Percentiles rank a stretch among this genome's conserved stretches.
Conservation (phyloP, 2,329 filamentous ascomycete genomes). For the Westerdykella aurantiaca region DNA sequence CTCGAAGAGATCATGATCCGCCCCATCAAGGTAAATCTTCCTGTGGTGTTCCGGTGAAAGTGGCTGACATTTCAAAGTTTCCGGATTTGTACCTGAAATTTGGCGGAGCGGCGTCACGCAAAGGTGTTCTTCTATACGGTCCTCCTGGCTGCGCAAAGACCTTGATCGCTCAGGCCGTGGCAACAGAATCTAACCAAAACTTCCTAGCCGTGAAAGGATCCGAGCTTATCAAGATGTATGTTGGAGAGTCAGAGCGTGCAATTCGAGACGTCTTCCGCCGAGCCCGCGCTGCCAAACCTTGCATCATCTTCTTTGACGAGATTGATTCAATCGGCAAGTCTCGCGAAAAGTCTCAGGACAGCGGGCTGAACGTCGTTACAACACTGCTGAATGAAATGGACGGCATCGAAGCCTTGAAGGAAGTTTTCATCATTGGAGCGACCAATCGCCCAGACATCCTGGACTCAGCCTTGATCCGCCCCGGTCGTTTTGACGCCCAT, state of each 20-base stretch:
- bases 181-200: slow-evolving; percentile 84
- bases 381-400: slow-evolving; percentile 94
- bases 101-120: slow-evolving; percentile 49
- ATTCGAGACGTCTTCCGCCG: slow-evolving; percentile 81
- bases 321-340: slow-evolving; percentile 76
- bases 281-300: slow-evolving; percentile 76
- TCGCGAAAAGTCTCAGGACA: slow-evolving; percentile 45
- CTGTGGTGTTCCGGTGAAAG: too few relatives aligned
- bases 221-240: slow-evolving; percentile 93
- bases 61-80: slow-evolving; percentile 16
- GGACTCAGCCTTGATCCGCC: slow-evolving; percentile 77
- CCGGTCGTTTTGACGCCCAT: slow-evolving; percentile 77
- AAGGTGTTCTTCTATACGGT: slow-evolving; percentile 83
- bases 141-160: slow-evolving; percentile 95
- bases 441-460: slow-evolving; percentile 86
- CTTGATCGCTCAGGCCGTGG: slow-evolving; percentile 81
- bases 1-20: slow-evolving; percentile 55
- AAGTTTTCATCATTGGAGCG: slow-evolving; percentile 81
- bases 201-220: slow-evolving; percentile 93
- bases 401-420: slow-evolving; percentile 77
- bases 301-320: slow-evolving; percentile 96
- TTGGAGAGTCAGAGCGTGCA: slow-evolving; percentile 85
- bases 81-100: slow-evolving; percentile 33
- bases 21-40: slow-evolving; percentile 47
- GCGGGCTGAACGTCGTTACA: slow-evolving; percentile 75